Evolutionary conservation across 73 alveolate species (phyloP), one percentile per base, ranked within the genome.

Genomic region (Blepharisma japonicum): DNA sequence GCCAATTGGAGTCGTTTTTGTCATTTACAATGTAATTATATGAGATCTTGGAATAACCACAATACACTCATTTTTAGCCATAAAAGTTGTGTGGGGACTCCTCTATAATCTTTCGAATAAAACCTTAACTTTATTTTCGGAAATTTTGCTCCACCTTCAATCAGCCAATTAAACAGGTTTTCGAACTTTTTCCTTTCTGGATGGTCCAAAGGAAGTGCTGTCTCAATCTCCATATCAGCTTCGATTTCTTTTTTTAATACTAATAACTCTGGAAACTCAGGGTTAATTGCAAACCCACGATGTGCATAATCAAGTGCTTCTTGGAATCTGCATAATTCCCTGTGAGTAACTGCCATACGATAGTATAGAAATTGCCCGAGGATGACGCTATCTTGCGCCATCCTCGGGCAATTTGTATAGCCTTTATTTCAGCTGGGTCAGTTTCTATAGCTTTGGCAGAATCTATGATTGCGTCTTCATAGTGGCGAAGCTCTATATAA

Each of bases 21-120:
- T 98, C 96, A 94, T 87, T 72, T 96, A 98, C 23, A 96, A 90
- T 7, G 99, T 91, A 55, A 96, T 96, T 76, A 96, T 81, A 76
- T 93, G 94, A 42, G 94, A 89, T 78, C 90, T 91, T 6, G 99
- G 98, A 46, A 96, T 88, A 45, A 87, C 81, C 71, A 96, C 80
- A 53, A 96, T 91, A 0, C 78, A 78, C 86, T 93, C 97, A 70
- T 89, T 27, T 61, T 38, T 61, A 20, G 42, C 68, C 20, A 94
- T 86, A 25, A 76, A 82, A 45, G 85, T 80, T 50, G 88, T 92
- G 0, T 98, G 68, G 88, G 91, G 38, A 94, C 98, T 6, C 99
- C 99, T 78, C 99, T 83, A 78, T 95, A 94, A 55, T 91, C 95
- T 23, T 83, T 94, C 0, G 91, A 77, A 89, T 94, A 95, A 61